Conservation (phyloP, 129 eudicot species). For the Flaveria sonorensis region DNA sequence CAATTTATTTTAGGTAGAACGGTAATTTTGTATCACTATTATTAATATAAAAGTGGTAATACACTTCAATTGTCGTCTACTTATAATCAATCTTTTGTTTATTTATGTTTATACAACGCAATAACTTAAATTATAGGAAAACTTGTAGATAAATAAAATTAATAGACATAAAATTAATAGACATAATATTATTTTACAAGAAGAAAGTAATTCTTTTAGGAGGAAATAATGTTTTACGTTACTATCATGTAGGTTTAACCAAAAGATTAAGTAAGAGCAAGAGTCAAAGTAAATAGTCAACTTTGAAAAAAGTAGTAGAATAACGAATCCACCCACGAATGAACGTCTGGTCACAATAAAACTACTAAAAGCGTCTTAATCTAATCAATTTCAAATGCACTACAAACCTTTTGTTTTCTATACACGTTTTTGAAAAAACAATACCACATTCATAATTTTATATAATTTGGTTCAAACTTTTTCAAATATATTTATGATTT, state of each 20-base stretch:
- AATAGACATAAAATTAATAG: background rate
- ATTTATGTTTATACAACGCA: background rate
- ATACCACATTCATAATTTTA: background rate
- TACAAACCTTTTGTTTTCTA: slow-evolving; percentile 16
- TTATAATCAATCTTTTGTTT: background rate
- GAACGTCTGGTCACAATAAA: slow-evolving; percentile 20
- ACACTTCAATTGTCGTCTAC: background rate
- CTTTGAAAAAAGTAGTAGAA: slow-evolving; percentile 1
- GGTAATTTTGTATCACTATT: background rate
- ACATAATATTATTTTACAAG: background rate
- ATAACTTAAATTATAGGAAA: background rate
- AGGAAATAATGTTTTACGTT: background rate
- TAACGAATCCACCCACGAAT: slow-evolving; percentile 21
- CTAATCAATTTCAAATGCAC: slow-evolving; percentile 18
- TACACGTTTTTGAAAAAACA: slow-evolving; percentile 26
- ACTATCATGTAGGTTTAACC: background rate
- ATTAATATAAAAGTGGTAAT: background rate
- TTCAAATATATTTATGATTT: no score
- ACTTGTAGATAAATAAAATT: background rate
- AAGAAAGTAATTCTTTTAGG: background rate
- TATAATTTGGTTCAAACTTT: no score
- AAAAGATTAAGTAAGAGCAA: background rate
- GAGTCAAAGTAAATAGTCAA: slow-evolving; percentile 32
- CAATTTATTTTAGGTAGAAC: background rate
- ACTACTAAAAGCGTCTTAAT: slow-evolving; percentile 21